A percentile compares a stretch with the other conserved stretches of the same genome.
Evolutionary conservation across 371 early-diverging fungal genomes (phyloP).

Genomic region (Umbelopsis sp.): DNA sequence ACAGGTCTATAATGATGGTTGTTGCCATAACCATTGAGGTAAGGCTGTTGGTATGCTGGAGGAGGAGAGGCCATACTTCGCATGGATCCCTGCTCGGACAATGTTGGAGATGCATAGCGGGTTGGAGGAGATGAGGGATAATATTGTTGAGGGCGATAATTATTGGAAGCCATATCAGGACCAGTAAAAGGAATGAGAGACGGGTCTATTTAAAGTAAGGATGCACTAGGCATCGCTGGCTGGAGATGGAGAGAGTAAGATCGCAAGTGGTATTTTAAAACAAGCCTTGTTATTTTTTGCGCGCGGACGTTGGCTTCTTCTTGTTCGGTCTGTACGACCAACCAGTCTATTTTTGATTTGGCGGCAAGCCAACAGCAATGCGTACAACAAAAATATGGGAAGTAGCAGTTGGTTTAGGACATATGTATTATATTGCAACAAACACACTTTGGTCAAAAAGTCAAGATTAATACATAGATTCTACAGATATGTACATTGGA

Average conservation of each 20-base stretch:
- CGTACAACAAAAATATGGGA: no score
- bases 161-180: constrained; percentile 4
- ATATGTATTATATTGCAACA: no score
- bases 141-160: constrained; percentile 7
- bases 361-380: no score
- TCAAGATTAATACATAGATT: no score
- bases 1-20: constrained; percentile 3
- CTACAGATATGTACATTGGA: no score
- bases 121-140: constrained; percentile 10
- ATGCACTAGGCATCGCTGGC: constrained; percentile 1
- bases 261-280: not conserved
- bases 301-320: not conserved
- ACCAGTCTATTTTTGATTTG: not conserved
- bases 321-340: constrained; percentile 1
- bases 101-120: constrained; percentile 10
- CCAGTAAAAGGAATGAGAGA: not conserved
- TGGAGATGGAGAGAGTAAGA: not conserved
- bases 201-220: not conserved
- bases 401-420: no score
- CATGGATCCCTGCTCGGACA: constrained; percentile 14
- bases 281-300: not conserved
- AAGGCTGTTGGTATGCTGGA: constrained; percentile 13
- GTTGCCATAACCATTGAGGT: not conserved
- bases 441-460: no score
- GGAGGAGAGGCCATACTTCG: constrained; percentile 8